Evolutionary conservation across 2,329 filamentous ascomycete genomes (phyloP), one percentile per base, ranked within the genome.

Genomic region (Curvularia spicifera): DNA sequence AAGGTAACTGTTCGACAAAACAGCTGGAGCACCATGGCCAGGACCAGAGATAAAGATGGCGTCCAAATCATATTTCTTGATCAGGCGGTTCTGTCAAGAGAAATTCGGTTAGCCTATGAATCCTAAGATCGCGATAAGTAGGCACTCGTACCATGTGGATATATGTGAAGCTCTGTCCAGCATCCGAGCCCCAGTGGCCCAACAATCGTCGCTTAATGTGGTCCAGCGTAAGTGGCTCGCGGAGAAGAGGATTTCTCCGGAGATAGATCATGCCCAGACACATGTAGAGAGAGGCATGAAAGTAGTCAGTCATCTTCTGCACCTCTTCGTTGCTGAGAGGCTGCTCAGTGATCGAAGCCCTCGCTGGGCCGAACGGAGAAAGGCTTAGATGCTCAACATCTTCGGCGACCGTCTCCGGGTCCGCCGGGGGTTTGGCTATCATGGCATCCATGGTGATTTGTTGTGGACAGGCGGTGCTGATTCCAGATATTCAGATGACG

Each of bases 211-310:
- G 82, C 78, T 93, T 93, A 78, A 93, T 81, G 71, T 93, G 88
- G 53, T 91, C 86, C 31, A 84, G 79, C 66, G 85, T 85, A 63
- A 91, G 82, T 1, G 89, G 88, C 66, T 91, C 85, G 59, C 83
- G 83, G 43, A 93, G 85, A 12, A 93, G 83, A 13, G 89, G 88
- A 63, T 93, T 93, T 39, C 89, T 83, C 64, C 85, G 85, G 57
- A 93, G 85, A 71, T 92, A 93, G 67, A 93, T 89, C 90, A 93
- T 93, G 60, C 89, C 90, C 49, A 93, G 78, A 65, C 88, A 89
- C 50, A 93, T 84, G 72, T 93, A 93, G 71, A 91, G 79, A 64
- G 87, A 89, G 53, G 89, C 89, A 63, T 87, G 85, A 81, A 91
- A 92, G 76, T 88, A 92, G 68, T 88, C 86, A 71, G 88, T 87